Base-by-base conservation (phyloP, 768 basidiomycete species). In the Tricholoma terreum region DNA sequence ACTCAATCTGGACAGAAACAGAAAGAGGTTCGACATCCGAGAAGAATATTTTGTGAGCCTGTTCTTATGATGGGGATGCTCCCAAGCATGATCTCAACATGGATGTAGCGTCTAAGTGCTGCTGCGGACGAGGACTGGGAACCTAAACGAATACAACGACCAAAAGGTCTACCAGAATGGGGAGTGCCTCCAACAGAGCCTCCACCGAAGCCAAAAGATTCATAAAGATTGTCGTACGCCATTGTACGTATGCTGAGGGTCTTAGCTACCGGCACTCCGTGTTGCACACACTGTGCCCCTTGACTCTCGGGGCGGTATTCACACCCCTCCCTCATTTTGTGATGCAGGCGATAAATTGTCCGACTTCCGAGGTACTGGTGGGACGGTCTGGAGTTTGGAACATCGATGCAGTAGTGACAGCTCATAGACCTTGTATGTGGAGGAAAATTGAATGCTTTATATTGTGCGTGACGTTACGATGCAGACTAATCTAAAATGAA, bases 141-240 rank as follows among this genome's bases (percentile, higher is more conserved):
- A 62, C 87, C 86, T 46, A 90, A 89, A 64, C 79, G 95, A 36
- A 91, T 97, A 33, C 79, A 80, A 30, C 78, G 95, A 40, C 92
- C 94, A 3, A 84, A 85, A 36, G 95, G 94, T 15, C 73, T 92
- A n/a, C 92, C 92, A 1, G 94, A 96, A 69, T 96, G 93, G 95
- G 95, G 94, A 55, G 86, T 91, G 21, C 83, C 90, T 17, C 90
- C 92, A 3, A 74, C 82, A 2, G 83, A 83, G 66, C 80, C 83
- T 12, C 72, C 76, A 33, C 46, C 50, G 17, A n/a, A 52, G 17
- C 34, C 50, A 30, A 54, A 57, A 40, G 42, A 63, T 22, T 55
- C 55, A 12, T 55, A 38, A 45, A 55, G 22, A n/a, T 22, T 19
- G 31, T 27, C 21, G 7, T 9, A 54, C 19, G 14, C 38, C 24